Percentiles rank a stretch among this genome's conserved stretches.
Conservation (phyloP, 306 rosid genomes). For the Argentina anserina region DNA sequence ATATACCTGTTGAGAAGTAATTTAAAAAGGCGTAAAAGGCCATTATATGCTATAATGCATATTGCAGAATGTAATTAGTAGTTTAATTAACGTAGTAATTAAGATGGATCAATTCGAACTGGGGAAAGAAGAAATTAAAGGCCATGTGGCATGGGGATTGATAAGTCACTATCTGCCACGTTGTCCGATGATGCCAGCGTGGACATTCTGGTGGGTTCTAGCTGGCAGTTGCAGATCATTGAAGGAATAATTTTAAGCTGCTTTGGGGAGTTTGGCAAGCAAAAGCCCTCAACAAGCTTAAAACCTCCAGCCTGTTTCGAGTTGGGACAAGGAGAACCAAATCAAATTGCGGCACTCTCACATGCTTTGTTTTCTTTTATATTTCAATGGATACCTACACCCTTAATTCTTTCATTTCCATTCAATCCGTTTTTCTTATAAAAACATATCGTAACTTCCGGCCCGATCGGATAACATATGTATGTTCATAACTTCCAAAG, state of each 20-base stretch:
- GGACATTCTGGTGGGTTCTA: slow-evolving; percentile 23
- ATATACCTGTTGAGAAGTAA: not conserved
- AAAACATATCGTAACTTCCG: too few species aligned
- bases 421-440: too few species aligned
- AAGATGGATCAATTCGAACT: too few species aligned
- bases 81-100: too few species aligned
- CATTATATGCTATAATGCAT: too few species aligned
- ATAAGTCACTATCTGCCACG: slow-evolving; percentile 31
- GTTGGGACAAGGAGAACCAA: not conserved
- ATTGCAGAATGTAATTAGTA: too few species aligned
- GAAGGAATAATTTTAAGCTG: not conserved
- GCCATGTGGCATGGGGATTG: slow-evolving; percentile 30
- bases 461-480: too few species aligned
- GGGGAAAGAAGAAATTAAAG: not conserved
- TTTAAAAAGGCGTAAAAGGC: too few species aligned
- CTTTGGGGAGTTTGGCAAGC: not conserved
- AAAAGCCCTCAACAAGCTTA: too few species aligned
- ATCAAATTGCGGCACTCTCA: slow-evolving; percentile 20
- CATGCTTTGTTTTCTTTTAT: not conserved
- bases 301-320: not conserved
- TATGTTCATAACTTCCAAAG: too few species aligned
- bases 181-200: slow-evolving; percentile 37
- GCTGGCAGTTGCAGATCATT: slow-evolving; percentile 23
- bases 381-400: too few species aligned
- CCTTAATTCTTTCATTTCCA: not conserved